These are phyloP conservation scores for Echria macrotheca DNA, from an alignment of 495 filamentous ascomycete species.

Conservation along the genomic window DNA sequence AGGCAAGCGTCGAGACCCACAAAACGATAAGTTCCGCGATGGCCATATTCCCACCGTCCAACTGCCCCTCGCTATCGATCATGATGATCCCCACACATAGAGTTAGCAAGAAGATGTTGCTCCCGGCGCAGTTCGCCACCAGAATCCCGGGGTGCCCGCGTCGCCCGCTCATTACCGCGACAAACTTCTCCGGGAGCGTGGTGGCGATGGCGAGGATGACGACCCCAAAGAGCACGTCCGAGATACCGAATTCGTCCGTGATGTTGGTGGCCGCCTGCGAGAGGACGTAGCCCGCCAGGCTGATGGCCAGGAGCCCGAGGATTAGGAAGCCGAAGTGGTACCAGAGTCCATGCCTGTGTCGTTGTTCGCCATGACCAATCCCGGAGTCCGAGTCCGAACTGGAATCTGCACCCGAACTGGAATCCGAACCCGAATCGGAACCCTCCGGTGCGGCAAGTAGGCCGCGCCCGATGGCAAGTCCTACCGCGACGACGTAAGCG, in stretches of 20 bases:
- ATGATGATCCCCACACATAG: neutral
- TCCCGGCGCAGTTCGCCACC: conserved; percentile 50
- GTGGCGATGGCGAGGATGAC: conserved; percentile 52
- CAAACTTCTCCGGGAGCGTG: conserved; percentile 52
- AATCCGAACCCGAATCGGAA: conserved; percentile 10
- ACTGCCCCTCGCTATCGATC: neutral
- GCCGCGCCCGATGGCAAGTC: conserved; percentile 43
- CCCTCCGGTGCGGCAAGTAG: conserved; percentile 31
- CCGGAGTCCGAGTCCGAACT: neutral
- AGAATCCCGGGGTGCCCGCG: conserved; percentile 46
- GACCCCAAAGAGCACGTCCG: conserved; percentile 46
- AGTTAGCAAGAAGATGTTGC: conserved; percentile 31
- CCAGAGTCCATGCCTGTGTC: conserved; percentile 13
- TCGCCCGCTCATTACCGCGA: conserved; percentile 42
- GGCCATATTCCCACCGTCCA: neutral
- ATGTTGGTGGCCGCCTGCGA: conserved; percentile 37
- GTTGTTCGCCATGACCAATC: no score
- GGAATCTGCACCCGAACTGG: neutral
- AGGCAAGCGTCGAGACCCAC: neutral
- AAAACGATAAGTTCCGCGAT: neutral
- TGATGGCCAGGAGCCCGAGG: conserved; percentile 43
- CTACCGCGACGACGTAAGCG: conserved; percentile 44
- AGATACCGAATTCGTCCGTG: conserved; percentile 35
- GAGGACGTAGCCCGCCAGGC: conserved; percentile 45
- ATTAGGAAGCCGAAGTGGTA: conserved; percentile 43